Conservation (phyloP, 148 eudicot species). For the Rhododendron ovatum region DNA sequence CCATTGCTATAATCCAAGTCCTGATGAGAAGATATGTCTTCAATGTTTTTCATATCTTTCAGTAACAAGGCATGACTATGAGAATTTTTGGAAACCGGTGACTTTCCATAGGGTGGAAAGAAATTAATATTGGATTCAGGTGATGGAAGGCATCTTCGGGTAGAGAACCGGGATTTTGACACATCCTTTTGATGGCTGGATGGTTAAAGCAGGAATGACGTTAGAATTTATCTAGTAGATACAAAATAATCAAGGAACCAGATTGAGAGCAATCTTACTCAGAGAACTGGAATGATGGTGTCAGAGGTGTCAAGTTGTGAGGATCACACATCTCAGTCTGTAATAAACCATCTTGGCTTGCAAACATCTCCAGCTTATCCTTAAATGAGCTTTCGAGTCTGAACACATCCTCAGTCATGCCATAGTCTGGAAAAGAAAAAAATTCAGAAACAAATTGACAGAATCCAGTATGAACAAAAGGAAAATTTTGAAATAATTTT, state of each 20-base stretch:
- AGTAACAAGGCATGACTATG: conserved; percentile 13
- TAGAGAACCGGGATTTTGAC: conserved; percentile 26
- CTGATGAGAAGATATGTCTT: conserved; percentile 20
- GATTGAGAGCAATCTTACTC: conserved; percentile 13
- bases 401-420: conserved; percentile 22
- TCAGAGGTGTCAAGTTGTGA: conserved; percentile 17
- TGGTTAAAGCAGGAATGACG: neutral
- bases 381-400: neutral
- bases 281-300: conserved; percentile 35
- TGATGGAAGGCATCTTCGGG: conserved; percentile 37
- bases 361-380: conserved; percentile 9
- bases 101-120: conserved; percentile 20
- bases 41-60: conserved; percentile 12
- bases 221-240: neutral
- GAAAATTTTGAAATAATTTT: neutral
- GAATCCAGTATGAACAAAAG: neutral
- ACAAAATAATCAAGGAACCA: neutral
- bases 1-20: conserved; percentile 16
- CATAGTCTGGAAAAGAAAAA: conserved; percentile 28
- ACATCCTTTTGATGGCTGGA: conserved; percentile 30
- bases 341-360: conserved; percentile 1
- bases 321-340: conserved; percentile 5
- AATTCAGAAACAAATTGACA: neutral
- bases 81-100: conserved; percentile 21
- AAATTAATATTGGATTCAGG: conserved; percentile 39